phyloP scores from a whole-genome alignment of 2,329 filamentous ascomycete genomes.

The Cercospora nicotianae region DNA sequence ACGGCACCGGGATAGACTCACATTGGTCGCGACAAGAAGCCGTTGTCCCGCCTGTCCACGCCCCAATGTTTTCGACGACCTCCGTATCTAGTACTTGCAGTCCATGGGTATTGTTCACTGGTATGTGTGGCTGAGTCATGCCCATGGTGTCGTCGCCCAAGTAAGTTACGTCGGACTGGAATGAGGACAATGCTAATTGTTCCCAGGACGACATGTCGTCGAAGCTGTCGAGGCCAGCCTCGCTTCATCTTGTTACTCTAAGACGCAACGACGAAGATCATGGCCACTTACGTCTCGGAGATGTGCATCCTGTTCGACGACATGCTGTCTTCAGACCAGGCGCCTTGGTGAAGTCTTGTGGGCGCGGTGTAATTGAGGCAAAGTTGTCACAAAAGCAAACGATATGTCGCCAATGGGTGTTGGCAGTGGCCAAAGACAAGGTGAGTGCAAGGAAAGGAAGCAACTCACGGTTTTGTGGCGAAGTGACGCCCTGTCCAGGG shows the following conservation, averaged over 20 bases:
- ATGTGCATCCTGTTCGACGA: not conserved
- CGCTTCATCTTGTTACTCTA: slow-evolving; percentile 1
- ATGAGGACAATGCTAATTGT: not conserved
- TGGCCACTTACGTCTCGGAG: not conserved
- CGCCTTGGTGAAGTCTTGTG: not conserved
- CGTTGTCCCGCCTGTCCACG: not conserved
- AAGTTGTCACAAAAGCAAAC: not conserved
- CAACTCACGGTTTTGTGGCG: not conserved
- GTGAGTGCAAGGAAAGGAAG: not conserved
- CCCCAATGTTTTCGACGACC: not conserved
- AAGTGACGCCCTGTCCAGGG: not conserved
- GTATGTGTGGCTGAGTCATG: not conserved
- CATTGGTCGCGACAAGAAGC: not conserved
- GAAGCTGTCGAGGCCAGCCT: not conserved
- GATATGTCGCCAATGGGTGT: not conserved
- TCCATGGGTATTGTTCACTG: not conserved
- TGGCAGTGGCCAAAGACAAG: not conserved
- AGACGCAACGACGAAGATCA: not conserved
- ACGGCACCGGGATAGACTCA: not conserved
- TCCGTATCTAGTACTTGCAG: not conserved
- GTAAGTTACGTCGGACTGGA: not conserved
- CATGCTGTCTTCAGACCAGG: not conserved
- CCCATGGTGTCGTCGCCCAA: not conserved
- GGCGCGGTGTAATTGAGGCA: not conserved
- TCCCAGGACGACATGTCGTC: not conserved